Evolutionary conservation across 2,329 filamentous ascomycete species (phyloP).

Genomic region (Alternaria solani): DNA sequence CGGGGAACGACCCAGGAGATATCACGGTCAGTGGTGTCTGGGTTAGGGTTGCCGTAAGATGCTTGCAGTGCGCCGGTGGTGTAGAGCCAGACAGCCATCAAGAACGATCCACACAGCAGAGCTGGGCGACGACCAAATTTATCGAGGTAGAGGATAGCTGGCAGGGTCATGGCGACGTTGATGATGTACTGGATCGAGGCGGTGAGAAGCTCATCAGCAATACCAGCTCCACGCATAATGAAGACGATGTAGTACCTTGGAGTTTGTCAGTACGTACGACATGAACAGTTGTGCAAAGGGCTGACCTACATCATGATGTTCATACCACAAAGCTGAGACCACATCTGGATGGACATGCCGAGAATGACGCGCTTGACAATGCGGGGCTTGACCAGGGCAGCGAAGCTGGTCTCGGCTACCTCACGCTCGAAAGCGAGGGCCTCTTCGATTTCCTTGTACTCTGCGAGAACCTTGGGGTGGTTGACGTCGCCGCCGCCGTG

Average conservation of each 20-base stretch:
- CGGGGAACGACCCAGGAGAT: slow-evolving; percentile 67
- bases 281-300: not conserved
- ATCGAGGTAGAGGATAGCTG: slow-evolving; percentile 68
- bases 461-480: slow-evolving; percentile 67
- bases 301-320: slow-evolving; percentile 62
- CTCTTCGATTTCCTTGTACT: slow-evolving; percentile 69
- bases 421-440: slow-evolving; percentile 64
- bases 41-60: slow-evolving; percentile 59
- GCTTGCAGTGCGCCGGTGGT: slow-evolving; percentile 68
- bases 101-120: slow-evolving; percentile 63
- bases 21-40: slow-evolving; percentile 45
- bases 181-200: slow-evolving; percentile 71
- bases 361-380: slow-evolving; percentile 65
- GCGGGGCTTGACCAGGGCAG: slow-evolving; percentile 58
- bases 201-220: slow-evolving; percentile 65
- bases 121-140: slow-evolving; percentile 65
- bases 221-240: slow-evolving; percentile 66
- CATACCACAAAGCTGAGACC: slow-evolving; percentile 68
- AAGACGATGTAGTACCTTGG: slow-evolving; percentile 62
- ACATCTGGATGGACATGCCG: slow-evolving; percentile 67
- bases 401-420: slow-evolving; percentile 59
- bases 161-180: slow-evolving; percentile 67
- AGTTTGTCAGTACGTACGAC: not conserved
- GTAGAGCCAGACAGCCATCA: slow-evolving; percentile 68
- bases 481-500: slow-evolving; percentile 66